Conservation (phyloP, 192 early-diverging fungal species). For the Rhizoclosmatium globosum region DNA sequence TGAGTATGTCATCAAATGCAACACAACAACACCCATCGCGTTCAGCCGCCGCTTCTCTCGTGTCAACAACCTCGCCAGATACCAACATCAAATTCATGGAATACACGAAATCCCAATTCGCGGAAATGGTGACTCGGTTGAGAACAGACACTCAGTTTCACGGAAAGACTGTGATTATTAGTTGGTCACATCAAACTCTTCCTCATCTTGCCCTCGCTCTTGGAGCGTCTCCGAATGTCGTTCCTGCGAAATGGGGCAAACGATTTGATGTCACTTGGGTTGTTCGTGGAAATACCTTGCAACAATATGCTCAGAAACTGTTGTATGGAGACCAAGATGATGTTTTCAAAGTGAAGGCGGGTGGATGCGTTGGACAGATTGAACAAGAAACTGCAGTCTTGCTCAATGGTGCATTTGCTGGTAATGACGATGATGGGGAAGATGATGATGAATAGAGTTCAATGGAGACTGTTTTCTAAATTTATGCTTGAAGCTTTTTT, state of each 20-base stretch:
- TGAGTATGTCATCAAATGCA: too few relatives aligned
- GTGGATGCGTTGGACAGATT: not conserved
- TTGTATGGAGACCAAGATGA: conserved; percentile 51
- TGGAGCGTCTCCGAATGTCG: conserved; percentile 38
- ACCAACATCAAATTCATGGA: conserved; percentile 13
- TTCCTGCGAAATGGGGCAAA: conserved; percentile 59
- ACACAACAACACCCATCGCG: conserved; percentile 2
- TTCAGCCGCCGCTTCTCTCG: not conserved
- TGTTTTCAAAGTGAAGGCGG: conserved; percentile 22
- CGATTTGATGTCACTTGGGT: conserved; percentile 65
- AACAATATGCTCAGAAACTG: conserved; percentile 48
- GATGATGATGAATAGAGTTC: not conserved
- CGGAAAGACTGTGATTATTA: conserved; percentile 49
- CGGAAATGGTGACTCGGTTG: conserved; percentile 22
- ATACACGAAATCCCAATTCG: conserved; percentile 45
- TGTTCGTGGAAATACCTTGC: conserved; percentile 3
- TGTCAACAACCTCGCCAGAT: not conserved
- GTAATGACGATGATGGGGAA: not conserved
- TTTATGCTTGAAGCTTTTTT: too few relatives aligned
- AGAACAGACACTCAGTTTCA: conserved; percentile 17
- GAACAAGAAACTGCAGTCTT: not conserved
- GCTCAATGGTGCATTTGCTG: not conserved
- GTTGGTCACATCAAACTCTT: conserved; percentile 62
- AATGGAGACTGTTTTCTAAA: too few relatives aligned
- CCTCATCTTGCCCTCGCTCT: conserved; percentile 44